Evolutionary conservation across 176 grass and related monocot species (phyloP), one percentile per base, ranked within the genome.

Genomic region (Oryza meridionalis): DNA sequence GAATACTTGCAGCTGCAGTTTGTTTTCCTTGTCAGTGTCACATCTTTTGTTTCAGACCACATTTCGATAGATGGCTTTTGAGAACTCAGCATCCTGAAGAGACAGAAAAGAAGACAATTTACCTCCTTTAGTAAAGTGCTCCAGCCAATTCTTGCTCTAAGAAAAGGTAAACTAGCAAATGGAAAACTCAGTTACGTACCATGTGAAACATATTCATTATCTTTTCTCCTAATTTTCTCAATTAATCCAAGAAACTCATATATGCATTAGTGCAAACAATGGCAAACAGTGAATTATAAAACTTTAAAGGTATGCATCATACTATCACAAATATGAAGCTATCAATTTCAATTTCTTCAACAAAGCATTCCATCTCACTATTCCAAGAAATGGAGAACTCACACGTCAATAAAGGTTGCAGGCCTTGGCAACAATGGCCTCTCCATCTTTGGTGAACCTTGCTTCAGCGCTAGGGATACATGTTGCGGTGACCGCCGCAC

Each of bases 1-100:
- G 83, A 90, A 69, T 90, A 45, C 84, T 82, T 90, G 88, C 88
- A 90, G 77, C 77, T 77, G 77, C 83, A 90, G 21, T 85, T 81
- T 67, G 70, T 85, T 32, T 26, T 78, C 75, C 66, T 73, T 87
- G 66, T 24, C 7, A 24, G 72, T 63, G 72, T 82, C 37, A 55
- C 44, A 43, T 90, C 82, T 82, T 77, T 85, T 10, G 42, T 55
- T 82, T 77, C 72, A 35, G 45, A 67, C n/a, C 3, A 29, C 67
- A 53, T 65, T 35, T 73, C 29, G 22, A 8, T 82, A 51, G 9
- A 38, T 19, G 22, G 59, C 46, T 69, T 75, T 31, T 2, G 46
- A 49, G 65, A 55, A 65, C 66, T 59, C 80, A 19, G 37, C 58
- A 35, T 77, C 53, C 77, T 90, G 83, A 35, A 69, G 47, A 50